These are phyloP conservation scores for Poa annua DNA, from an alignment of 176 grass and related monocot genomes.

Conservation along the genomic window DNA sequence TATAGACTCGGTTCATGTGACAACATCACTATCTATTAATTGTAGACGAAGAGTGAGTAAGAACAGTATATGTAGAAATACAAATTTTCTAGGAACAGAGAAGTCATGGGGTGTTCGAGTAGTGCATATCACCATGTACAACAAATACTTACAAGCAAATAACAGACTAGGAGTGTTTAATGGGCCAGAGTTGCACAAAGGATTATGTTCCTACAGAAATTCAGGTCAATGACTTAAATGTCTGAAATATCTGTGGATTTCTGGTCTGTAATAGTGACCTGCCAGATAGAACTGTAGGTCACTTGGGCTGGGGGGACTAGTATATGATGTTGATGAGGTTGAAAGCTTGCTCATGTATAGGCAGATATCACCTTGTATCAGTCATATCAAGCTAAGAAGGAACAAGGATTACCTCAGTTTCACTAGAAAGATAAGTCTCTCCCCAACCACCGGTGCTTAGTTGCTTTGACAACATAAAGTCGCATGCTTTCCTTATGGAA, in stretches of 20 bases:
- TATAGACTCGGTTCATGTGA: not conserved
- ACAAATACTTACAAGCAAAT: not conserved
- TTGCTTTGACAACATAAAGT: constrained; percentile 63
- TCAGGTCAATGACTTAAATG: not conserved
- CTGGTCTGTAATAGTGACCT: not conserved
- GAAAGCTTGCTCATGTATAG: not conserved
- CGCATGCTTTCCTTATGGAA: constrained; percentile 54
- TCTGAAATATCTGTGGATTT: not conserved
- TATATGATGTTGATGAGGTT: not conserved
- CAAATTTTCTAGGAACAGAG: not conserved
- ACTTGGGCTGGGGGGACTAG: not conserved
- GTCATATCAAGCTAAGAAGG: not conserved
- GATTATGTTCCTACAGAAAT: not conserved
- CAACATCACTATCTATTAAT: too few relatives aligned
- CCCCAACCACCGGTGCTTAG: constrained; percentile 56
- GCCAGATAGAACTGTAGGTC: too few relatives aligned
- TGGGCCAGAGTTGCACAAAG: not conserved
- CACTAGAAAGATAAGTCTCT: constrained; percentile 46
- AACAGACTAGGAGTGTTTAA: not conserved
- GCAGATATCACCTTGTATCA: not conserved
- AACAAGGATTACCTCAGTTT: constrained; percentile 19
- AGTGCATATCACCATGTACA: not conserved
- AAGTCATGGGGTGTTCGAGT: not conserved
- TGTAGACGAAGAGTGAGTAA: not conserved
- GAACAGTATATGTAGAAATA: not conserved